Conservation (phyloP, 164 flowering plant genomes). For the Aristolochia californica region DNA sequence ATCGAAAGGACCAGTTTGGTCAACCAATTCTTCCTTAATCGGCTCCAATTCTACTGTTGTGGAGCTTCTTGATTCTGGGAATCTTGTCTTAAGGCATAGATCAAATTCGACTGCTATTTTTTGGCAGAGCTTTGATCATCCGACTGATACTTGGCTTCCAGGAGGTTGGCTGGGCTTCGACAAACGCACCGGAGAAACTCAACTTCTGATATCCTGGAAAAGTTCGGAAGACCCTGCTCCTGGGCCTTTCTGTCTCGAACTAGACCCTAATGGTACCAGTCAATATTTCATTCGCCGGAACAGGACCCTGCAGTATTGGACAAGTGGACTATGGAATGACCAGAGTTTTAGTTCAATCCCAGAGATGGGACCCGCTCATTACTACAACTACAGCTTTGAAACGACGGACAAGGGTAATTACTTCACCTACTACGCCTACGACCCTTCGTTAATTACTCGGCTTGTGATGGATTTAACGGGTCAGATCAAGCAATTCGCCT, state of each 20-base stretch:
- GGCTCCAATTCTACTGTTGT: background rate
- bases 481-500: conserved; percentile 7
- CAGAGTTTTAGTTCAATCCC: conserved; percentile 5
- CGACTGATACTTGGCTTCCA: conserved; percentile 4
- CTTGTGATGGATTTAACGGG: no score
- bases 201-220: conserved; percentile 10
- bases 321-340: conserved; percentile 9
- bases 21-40: conserved; percentile 2
- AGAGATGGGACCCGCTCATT: conserved; percentile 12
- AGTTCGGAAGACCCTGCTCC: conserved; percentile 11
- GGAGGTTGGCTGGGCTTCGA: conserved; percentile 6
- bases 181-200: background rate
- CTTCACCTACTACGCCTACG: conserved; percentile 6
- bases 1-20: conserved; percentile 6
- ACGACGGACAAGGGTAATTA: conserved; percentile 7
- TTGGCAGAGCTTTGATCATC: conserved; percentile 6
- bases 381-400: conserved; percentile 8
- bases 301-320: conserved; percentile 3
- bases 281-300: conserved; percentile 4
- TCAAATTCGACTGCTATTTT: background rate
- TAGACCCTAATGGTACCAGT: conserved; percentile 1
- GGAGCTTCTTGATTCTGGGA: conserved; percentile 12
- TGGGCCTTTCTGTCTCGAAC: conserved; percentile 6
- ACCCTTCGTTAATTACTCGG: conserved; percentile 1
- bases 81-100: conserved; percentile 12